Evolutionary conservation across 768 basidiomycete species (phyloP), one percentile per base, ranked within the genome.

Genomic region (Candolleomyces efflorescens): DNA sequence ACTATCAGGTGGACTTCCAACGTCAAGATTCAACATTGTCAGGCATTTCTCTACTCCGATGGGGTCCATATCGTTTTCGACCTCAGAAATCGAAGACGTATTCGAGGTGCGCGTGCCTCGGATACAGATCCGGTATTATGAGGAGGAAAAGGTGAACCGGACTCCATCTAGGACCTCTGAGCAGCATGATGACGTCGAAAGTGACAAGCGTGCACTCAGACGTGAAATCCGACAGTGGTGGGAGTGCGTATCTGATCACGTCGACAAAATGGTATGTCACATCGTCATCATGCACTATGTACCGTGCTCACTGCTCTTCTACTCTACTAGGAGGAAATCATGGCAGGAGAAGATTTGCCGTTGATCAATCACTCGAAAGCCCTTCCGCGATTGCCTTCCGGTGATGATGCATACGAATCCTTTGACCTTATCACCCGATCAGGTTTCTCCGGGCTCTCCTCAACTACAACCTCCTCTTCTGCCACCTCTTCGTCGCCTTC

Each of bases 161-260:
- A 58, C 65, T 38, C 53, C 56, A 13, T 47, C 58, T 10, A 53
- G 56, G 15, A 27, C 53, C n/a, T 53, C 27, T 37, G 51, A 26
- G 26, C 11, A 22, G 11, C 27, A 6, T 48, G 60, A 50, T 12
- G 68, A 69, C 6, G 65, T 59, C 12, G 74, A 72, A 32, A 73
- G 74, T 20, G 80, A 80, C 59, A 84, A 78, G 67, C 75, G 75
- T 39, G 62, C 68, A 3, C 67, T 89, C n/a, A 68, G 84, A 57
- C 69, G 74, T 55, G 84, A 90, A 66, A 88, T 90, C 59, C 78
- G 74, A 65, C 63, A 60, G 32, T 89, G 86, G 84, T 90, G 87
- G 87, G 81, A 84, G 62, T 78, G 79, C 17, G 69, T 89, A 6
- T 74, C 81, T 0, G 82, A 83, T 54, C 78, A 84, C 65, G 71